These are phyloP conservation scores for Amanita exitialis DNA, from an alignment of 768 basidiomycete genomes.

Conservation along the genomic window DNA sequence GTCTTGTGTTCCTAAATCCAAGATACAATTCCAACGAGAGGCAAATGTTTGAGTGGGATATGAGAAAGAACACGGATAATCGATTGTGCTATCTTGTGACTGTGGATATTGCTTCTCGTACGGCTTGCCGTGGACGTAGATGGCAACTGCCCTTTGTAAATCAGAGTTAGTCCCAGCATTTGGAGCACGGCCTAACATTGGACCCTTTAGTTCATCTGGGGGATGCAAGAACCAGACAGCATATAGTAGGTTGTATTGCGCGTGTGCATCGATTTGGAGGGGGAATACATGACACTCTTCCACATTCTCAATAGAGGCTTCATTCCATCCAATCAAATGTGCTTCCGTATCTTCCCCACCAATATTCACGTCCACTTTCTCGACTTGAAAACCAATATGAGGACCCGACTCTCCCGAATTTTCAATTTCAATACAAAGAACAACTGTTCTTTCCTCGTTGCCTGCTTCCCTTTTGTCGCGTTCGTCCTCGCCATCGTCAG, in stretches of 20 bases:
- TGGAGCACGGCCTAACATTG: conserved; percentile 20
- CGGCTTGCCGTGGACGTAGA: conserved; percentile 71
- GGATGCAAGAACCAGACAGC: conserved; percentile 74
- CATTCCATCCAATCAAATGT: conserved; percentile 44
- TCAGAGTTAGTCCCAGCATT: conserved; percentile 25
- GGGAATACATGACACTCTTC: conserved; percentile 51
- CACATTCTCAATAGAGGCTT: conserved; percentile 36
- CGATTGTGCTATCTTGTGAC: conserved; percentile 12
- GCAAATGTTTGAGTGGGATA: conserved; percentile 72
- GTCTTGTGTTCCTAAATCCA: conserved; percentile 54
- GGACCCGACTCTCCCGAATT: conserved; percentile 60
- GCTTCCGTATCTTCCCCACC: conserved; percentile 52
- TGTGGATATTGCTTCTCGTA: conserved; percentile 18
- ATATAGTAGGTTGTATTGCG: conserved; percentile 86
- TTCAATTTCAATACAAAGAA: conserved; percentile 88
- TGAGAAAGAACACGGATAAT: conserved; percentile 12
- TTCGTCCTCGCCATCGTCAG: conserved; percentile 31
- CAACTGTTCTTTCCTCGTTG: conserved; percentile 74
- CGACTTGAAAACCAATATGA: conserved; percentile 62
- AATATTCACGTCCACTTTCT: conserved; percentile 65
- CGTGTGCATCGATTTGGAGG: conserved; percentile 54
- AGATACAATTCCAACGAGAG: conserved; percentile 84
- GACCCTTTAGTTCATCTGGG: conserved; percentile 44
- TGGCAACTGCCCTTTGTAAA: conserved; percentile 68
- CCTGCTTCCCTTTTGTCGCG: conserved; percentile 54